Conservation (phyloP, 2,329 filamentous ascomycete genomes). For the Colletotrichum sp. region DNA sequence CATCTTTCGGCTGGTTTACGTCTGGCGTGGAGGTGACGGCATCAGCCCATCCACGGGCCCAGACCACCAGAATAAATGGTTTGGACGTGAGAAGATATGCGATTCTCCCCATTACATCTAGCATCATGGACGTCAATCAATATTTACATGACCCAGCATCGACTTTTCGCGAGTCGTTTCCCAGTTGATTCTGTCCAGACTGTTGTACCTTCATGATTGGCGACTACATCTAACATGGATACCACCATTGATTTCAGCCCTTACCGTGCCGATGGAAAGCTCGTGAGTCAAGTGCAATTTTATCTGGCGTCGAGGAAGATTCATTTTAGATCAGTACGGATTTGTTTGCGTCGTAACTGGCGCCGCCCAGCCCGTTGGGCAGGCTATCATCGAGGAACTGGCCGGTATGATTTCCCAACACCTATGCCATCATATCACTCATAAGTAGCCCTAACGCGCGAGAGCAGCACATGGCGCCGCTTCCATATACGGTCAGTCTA, state of each 20-base stretch:
- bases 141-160: too few species aligned
- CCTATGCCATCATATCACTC: neutral
- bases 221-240: conserved; percentile 26
- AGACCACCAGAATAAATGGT: neutral
- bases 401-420: conserved; percentile 45
- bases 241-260: conserved; percentile 57
- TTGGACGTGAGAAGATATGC: neutral
- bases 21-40: conserved; percentile 14
- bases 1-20: neutral
- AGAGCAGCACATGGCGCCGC: conserved; percentile 64
- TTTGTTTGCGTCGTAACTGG: conserved; percentile 70
- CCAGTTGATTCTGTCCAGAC: neutral
- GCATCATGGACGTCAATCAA: neutral
- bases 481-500: conserved; percentile 58
- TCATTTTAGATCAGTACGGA: conserved; percentile 53
- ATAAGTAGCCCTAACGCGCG: neutral
- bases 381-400: conserved; percentile 63
- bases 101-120: neutral
- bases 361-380: conserved; percentile 64
- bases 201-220: neutral
- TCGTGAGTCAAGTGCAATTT: conserved; percentile 40
- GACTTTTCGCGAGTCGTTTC: neutral
- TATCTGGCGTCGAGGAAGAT: neutral
- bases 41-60: neutral
- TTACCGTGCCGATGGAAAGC: conserved; percentile 62